Base-by-base conservation (phyloP, 2,329 filamentous ascomycete species). In the Penicillium sp. region DNA sequence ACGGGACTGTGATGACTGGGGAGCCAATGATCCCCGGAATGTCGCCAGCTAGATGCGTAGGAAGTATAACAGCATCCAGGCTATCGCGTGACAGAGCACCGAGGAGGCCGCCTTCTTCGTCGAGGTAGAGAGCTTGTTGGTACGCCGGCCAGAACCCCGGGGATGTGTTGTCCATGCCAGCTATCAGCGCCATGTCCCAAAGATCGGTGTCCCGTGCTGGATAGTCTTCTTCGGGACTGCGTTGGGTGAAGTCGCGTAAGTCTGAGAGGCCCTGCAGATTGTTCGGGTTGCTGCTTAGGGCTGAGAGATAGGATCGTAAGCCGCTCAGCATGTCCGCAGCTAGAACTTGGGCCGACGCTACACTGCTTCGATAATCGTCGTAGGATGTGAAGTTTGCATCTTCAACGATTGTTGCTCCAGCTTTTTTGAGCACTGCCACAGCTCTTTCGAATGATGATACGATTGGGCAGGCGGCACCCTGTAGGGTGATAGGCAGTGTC, bases 31-130 rank as follows among this genome's bases (percentile, higher is more conserved):
- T 74, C 0, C 85, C 85, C 1, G 85, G 82, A 5, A 86, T 78
- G 1, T 76, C 72, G 0, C 81, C 75, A 0, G 83, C 78, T 23
- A 82, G 75, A 13, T 75, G 66, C 0, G 86, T 86, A 0, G 88
- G 89, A 5, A 90, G 65, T 1, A 91, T 80, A 5, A 91, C 75
- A 1, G 88, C 88, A 66, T 88, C 86, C 0, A 90, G 81, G 4
- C 82, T 81, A 65, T 86, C 78, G 2, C 82, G 82, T 6, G 79
- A 68, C 0, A 91, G 73, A 0, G 88, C 85, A 0, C 88, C 88
- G 0, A 87, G 78, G 3, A 91, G 75, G 0, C 88, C 88, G 8
- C 86, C 85, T 50, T 83, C 79, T 2, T 84, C 86, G 8, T 85
- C 88, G 44, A 84, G 80, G 66, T 81, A 83, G 2, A 84, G 75